phyloP scores from a whole-genome alignment of 805 yeast species.

The Cyberlindnera xylosilytica region DNA sequence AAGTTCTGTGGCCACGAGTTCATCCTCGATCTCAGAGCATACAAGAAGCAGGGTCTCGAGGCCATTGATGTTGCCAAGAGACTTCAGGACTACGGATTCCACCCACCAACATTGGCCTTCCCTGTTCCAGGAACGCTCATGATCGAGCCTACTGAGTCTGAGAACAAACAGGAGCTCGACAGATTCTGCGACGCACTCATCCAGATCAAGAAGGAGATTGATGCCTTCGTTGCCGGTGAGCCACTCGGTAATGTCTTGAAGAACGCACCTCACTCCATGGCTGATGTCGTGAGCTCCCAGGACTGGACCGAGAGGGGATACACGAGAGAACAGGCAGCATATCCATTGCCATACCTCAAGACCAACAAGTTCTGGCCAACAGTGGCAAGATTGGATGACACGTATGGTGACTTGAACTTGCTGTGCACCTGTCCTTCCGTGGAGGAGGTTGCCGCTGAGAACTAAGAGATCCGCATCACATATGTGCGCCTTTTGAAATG shows the following conservation, averaged over 20 bases:
- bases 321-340: conserved; percentile 90
- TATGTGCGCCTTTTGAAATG: background rate
- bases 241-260: conserved; percentile 69
- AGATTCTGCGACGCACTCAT: conserved; percentile 87
- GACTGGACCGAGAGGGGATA: conserved; percentile 89
- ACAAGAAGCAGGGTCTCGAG: conserved; percentile 76
- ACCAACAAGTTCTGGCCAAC: conserved; percentile 91
- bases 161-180: conserved; percentile 82
- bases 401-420: conserved; percentile 89
- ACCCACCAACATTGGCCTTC: conserved; percentile 98
- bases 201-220: conserved; percentile 78
- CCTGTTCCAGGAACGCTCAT: conserved; percentile 96
- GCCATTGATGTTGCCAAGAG: conserved; percentile 97
- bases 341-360: conserved; percentile 75
- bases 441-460: conserved; percentile 56
- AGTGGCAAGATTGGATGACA: conserved; percentile 89
- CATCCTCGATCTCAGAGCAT: conserved; percentile 84
- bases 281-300: conserved; percentile 62
- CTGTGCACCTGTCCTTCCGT: conserved; percentile 92
- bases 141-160: conserved; percentile 98
- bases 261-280: conserved; percentile 89
- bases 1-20: conserved; percentile 96
- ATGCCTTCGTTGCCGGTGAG: conserved; percentile 62
- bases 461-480: background rate
- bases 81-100: conserved; percentile 97